phyloP scores from a whole-genome alignment of 1,139 yeast genomes.

The Arxiozyma heterogenica region DNA sequence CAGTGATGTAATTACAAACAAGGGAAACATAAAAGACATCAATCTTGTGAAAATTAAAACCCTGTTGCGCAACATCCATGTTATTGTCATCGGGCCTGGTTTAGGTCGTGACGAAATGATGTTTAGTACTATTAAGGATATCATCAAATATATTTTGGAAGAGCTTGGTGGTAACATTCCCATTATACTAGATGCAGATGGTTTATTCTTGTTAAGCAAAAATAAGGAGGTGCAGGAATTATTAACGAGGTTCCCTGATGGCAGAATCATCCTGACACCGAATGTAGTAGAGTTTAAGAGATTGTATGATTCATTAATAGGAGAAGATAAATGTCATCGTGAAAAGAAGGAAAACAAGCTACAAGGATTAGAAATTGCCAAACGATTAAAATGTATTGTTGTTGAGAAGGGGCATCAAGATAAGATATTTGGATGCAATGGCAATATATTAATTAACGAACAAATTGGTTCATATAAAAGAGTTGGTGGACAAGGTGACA shows the following conservation, averaged over 20 bases:
- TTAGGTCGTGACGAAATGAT: conserved; percentile 72
- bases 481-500: conserved; percentile 87
- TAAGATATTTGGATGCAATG: conserved; percentile 34
- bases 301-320: conserved; percentile 39
- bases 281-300: conserved; percentile 79
- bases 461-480: conserved; percentile 58
- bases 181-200: conserved; percentile 83
- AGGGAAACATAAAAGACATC: conserved; percentile 2
- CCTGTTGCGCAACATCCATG: conserved; percentile 61
- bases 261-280: conserved; percentile 58
- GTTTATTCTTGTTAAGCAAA: conserved; percentile 42
- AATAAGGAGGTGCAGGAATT: conserved; percentile 20
- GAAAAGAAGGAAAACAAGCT: conserved; percentile 27
- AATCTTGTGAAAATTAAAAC: conserved; percentile 47
- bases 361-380: conserved; percentile 40
- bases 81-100: conserved; percentile 88
- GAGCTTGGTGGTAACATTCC: conserved; percentile 41
- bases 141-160: conserved; percentile 40
- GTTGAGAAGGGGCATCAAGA: conserved; percentile 68
- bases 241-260: conserved; percentile 44
- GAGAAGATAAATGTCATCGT: conserved; percentile 5
- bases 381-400: conserved; percentile 51
- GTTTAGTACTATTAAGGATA: conserved; percentile 48
- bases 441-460: conserved; percentile 33
- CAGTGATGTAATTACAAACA: neutral